Evolutionary conservation across 164 flowering plant genomes (phyloP).

Genomic region (Chloranthus sessilifolius): DNA sequence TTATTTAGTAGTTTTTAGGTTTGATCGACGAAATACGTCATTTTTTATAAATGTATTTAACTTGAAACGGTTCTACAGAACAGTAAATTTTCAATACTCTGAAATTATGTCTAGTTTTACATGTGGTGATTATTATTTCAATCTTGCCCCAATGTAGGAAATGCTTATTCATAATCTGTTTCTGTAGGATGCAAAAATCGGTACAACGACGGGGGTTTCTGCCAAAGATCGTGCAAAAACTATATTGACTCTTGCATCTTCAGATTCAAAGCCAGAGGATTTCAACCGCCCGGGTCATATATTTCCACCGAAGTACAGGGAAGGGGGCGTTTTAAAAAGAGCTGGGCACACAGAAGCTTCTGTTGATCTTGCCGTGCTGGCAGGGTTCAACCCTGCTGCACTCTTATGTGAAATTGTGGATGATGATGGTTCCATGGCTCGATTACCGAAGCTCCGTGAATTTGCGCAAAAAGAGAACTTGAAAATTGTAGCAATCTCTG

Average conservation of each 20-base stretch:
- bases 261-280: conserved; percentile 75
- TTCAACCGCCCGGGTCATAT: conserved; percentile 98
- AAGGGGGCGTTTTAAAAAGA: conserved; percentile 94
- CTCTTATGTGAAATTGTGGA: conserved; percentile 90
- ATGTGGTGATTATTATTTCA: no score
- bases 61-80: no score
- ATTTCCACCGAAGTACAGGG: conserved; percentile 85
- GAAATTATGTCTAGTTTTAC: no score
- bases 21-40: no score
- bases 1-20: no score
- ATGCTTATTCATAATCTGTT: no score
- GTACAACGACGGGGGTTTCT: conserved; percentile 95
- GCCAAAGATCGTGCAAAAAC: conserved; percentile 89
- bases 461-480: conserved; percentile 68
- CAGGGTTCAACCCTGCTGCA: conserved; percentile 83
- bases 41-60: no score
- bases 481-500: conserved; percentile 84
- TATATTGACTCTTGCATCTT: conserved; percentile 68
- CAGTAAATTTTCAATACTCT: no score
- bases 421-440: conserved; percentile 98
- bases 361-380: conserved; percentile 81
- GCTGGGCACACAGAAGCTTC: conserved; percentile 99
- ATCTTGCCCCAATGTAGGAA: no score
- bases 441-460: conserved; percentile 75
- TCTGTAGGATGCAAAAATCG: conserved; percentile 86